Conservation (phyloP, 2,329 filamentous ascomycete genomes). For the Drechslerella dactyloides region DNA sequence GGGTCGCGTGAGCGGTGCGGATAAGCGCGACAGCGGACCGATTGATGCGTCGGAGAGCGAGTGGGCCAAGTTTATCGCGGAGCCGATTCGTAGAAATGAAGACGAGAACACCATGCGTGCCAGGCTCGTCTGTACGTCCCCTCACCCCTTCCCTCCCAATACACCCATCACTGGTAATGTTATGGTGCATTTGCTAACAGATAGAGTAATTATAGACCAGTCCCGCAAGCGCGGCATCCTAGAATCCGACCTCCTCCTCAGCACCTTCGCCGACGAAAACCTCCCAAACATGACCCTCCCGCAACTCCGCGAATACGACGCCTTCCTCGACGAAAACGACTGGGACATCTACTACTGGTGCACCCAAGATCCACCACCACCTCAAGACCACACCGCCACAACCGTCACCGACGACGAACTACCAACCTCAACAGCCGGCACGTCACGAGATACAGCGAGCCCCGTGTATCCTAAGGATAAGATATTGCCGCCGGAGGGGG, state of each 20-base stretch:
- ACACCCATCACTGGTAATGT: constrained; percentile 5
- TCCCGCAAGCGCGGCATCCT: constrained; percentile 94
- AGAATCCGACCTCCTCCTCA: constrained; percentile 93
- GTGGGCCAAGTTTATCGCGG: constrained; percentile 77
- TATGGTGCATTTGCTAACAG: not conserved
- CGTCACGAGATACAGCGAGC: constrained; percentile 57
- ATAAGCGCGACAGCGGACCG: constrained; percentile 5
- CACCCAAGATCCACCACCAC: constrained; percentile 75
- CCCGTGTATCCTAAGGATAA: constrained; percentile 53
- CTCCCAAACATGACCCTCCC: constrained; percentile 73
- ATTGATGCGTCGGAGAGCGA: constrained; percentile 24
- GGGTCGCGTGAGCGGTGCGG: constrained; percentile 24
- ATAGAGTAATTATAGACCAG: constrained; percentile 77
- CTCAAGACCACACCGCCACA: constrained; percentile 57
- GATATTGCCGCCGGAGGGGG: constrained; percentile 24
- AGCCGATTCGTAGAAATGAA: constrained; percentile 82
- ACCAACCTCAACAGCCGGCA: constrained; percentile 49
- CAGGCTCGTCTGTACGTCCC: constrained; percentile 38
- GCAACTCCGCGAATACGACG: constrained; percentile 84
- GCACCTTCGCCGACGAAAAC: constrained; percentile 85
- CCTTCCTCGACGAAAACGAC: constrained; percentile 97
- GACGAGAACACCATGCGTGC: constrained; percentile 91
- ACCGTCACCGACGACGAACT: constrained; percentile 56
- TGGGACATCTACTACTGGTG: constrained; percentile 99
- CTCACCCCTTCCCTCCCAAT: constrained; percentile 22